Evolutionary conservation across 805 yeast genomes (phyloP).

Genomic region (Ogataea ramenticola): DNA sequence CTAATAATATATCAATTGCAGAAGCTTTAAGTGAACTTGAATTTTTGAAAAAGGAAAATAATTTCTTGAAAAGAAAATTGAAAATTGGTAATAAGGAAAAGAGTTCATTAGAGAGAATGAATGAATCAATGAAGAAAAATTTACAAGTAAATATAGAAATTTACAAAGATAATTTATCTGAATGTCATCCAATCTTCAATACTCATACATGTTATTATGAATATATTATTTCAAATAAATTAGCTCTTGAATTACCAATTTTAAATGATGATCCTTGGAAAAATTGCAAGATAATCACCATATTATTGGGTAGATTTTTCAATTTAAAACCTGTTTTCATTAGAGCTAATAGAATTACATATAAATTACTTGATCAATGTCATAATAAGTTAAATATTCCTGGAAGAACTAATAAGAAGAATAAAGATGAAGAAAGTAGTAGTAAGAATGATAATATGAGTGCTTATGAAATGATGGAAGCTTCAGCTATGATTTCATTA

Average conservation of each 20-base stretch:
- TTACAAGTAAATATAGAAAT: background rate
- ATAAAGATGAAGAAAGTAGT: background rate
- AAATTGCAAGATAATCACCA: background rate
- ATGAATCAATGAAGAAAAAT: too few relatives aligned
- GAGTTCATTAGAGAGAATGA: background rate
- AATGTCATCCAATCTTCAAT: background rate
- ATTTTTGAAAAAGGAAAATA: background rate
- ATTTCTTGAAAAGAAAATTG: background rate
- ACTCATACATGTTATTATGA: background rate
- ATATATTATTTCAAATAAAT: background rate
- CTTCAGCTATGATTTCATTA: background rate
- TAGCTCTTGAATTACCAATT: background rate
- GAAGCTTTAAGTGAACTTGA: background rate
- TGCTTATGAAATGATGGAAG: background rate
- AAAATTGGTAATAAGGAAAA: background rate
- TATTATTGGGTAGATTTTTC: background rate
- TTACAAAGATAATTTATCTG: background rate
- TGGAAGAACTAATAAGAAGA: background rate
- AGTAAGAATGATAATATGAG: background rate
- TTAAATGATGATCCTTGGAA: background rate
- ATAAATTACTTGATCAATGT: background rate
- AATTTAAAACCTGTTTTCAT: background rate
- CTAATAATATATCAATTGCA: background rate
- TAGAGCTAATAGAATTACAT: background rate
- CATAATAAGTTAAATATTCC: too few relatives aligned